A percentile compares a stretch with the other conserved stretches of the same genome.
These are phyloP conservation scores for Acanthamoeba castellanii DNA, from an alignment of 208 protist genomes.

Conservation along the genomic window DNA sequence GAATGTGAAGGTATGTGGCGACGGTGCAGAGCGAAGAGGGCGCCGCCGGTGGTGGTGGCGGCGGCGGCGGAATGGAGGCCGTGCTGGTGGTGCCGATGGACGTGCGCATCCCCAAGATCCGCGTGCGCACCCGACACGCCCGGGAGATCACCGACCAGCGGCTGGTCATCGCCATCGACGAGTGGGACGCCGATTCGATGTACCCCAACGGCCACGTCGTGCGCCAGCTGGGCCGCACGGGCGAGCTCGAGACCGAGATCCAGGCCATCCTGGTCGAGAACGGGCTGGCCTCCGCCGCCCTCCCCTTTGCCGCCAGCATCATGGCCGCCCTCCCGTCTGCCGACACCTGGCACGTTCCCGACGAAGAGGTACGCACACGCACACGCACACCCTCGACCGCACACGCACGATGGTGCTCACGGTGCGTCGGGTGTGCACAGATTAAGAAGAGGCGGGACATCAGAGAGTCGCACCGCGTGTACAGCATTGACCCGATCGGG, in stretches of 20 bases:
- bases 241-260: slow-evolving; percentile 94
- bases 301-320: slow-evolving; percentile 53
- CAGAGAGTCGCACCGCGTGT: slow-evolving; percentile 92
- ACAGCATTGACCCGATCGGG: slow-evolving; percentile 96
- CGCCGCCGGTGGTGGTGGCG: background rate
- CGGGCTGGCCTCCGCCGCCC: slow-evolving; percentile 6
- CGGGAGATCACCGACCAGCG: slow-evolving; percentile 86
- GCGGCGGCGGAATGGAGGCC: background rate
- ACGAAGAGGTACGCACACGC: background rate
- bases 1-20: background rate
- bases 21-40: slow-evolving; percentile 36
- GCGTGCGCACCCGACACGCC: slow-evolving; percentile 76
- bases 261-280: slow-evolving; percentile 82
- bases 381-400: background rate
- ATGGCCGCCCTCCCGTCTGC: slow-evolving; percentile 31
- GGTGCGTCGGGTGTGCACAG: slow-evolving; percentile 83
- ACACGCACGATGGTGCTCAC: background rate
- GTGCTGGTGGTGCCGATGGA: slow-evolving; percentile 75
- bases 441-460: slow-evolving; percentile 91
- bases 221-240: slow-evolving; percentile 93
- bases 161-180: slow-evolving; percentile 95
- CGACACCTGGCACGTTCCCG: slow-evolving; percentile 5
- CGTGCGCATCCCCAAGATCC: slow-evolving; percentile 79
- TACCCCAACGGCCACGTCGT: slow-evolving; percentile 96
- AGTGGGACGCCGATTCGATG: slow-evolving; percentile 93